Conservation (phyloP, 148 eudicot genomes). For the Linanthus parryae region DNA sequence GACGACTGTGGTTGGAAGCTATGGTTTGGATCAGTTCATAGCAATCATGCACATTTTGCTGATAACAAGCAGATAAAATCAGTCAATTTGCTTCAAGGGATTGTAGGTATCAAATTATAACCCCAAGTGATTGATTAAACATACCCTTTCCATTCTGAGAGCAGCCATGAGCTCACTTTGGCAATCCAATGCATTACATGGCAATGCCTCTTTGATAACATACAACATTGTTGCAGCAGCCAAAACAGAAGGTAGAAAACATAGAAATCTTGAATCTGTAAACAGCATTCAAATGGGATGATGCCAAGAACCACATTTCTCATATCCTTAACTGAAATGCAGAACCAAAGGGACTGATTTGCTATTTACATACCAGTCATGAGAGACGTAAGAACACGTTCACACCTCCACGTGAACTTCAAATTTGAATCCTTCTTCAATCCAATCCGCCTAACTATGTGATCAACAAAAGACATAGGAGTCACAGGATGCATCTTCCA, state of each 20-base stretch:
- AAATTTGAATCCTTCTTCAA: conserved; percentile 34
- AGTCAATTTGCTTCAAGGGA: neutral
- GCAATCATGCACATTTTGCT: conserved; percentile 64
- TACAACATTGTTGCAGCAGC: conserved; percentile 59
- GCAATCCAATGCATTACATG: conserved; percentile 26
- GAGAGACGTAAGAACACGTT: conserved; percentile 37
- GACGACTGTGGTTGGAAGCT: conserved; percentile 11
- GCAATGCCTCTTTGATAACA: conserved; percentile 50
- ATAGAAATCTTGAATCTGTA: conserved; percentile 54
- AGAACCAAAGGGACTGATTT: neutral
- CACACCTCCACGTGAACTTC: conserved; percentile 46
- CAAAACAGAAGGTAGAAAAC: conserved; percentile 59
- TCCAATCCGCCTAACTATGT: conserved; percentile 42
- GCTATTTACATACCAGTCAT: conserved; percentile 49
- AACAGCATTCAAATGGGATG: neutral
- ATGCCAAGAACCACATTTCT: neutral
- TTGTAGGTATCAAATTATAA: neutral
- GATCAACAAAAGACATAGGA: conserved; percentile 64
- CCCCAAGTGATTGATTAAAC: conserved; percentile 6
- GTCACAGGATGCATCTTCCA: conserved; percentile 88
- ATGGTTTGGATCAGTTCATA: conserved; percentile 42
- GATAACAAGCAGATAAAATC: conserved; percentile 7
- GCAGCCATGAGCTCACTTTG: conserved; percentile 34
- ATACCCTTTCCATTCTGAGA: conserved; percentile 48
- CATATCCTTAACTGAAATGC: neutral